Percentiles rank a stretch among this genome's conserved stretches.
phyloP scores from a whole-genome alignment of 148 eudicot species.

The Mesembryanthemum crystallinum region DNA sequence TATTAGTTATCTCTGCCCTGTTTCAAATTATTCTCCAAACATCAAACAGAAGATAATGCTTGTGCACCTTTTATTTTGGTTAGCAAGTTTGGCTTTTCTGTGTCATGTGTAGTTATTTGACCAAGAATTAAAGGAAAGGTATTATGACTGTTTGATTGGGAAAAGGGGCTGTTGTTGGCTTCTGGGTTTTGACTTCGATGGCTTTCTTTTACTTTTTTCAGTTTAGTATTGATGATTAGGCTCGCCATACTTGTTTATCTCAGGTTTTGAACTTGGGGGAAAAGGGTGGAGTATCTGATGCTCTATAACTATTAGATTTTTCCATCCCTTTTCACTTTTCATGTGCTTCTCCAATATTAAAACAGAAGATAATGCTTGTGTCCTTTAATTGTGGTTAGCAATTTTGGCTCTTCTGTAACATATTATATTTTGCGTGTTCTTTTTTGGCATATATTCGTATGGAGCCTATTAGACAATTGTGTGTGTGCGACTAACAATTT shows the following conservation, averaged over 20 bases:
- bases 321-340: background rate
- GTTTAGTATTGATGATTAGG: too few relatives aligned
- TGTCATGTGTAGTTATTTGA: background rate
- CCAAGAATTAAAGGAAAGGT: background rate
- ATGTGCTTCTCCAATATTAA: conserved; percentile 4
- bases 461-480: background rate
- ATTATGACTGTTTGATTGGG: background rate
- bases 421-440: background rate
- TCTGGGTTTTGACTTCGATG: too few relatives aligned
- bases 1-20: background rate
- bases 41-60: conserved; percentile 16
- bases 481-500: too few relatives aligned
- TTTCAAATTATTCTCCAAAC: conserved; percentile 2
- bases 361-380: conserved; percentile 21
- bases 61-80: conserved; percentile 15
- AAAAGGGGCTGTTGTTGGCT: background rate
- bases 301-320: background rate
- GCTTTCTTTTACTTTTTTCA: background rate
- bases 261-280: background rate
- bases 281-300: background rate
- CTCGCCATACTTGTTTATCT: background rate
- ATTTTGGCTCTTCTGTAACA: conserved; percentile 24
- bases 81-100: conserved; percentile 24
- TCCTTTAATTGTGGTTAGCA: conserved; percentile 9
- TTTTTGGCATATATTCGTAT: background rate